Evolutionary conservation across 768 basidiomycete species (phyloP).

Genomic region (Hygrocybe coccinea): DNA sequence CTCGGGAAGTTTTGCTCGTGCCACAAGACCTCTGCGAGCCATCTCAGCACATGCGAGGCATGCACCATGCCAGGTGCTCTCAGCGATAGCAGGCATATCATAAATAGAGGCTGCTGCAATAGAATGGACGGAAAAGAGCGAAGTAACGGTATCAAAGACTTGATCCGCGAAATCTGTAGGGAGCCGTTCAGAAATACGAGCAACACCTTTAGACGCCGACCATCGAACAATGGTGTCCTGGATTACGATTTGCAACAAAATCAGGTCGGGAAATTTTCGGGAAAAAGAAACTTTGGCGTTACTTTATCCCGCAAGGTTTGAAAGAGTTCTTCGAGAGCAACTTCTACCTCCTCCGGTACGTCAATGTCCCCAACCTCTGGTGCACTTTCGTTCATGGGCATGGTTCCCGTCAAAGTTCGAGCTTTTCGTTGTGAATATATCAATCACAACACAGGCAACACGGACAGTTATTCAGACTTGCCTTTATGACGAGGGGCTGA

Average conservation of each 20-base stretch:
- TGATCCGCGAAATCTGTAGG: slow-evolving; percentile 71
- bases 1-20: slow-evolving; percentile 49
- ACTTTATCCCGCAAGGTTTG: slow-evolving; percentile 78
- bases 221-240: slow-evolving; percentile 95
- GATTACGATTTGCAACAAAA: slow-evolving; percentile 4
- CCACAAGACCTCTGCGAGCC: slow-evolving; percentile 74
- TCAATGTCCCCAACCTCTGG: slow-evolving; percentile 42
- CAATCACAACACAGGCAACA: not conserved
- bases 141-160: slow-evolving; percentile 74
- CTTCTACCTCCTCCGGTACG: slow-evolving; percentile 75
- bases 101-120: slow-evolving; percentile 58
- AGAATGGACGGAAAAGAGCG: slow-evolving; percentile 73
- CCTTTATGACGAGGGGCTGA: slow-evolving; percentile 39
- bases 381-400: not conserved
- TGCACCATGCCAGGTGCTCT: slow-evolving; percentile 92
- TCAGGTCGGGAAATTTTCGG: slow-evolving; percentile 1
- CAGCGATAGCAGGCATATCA: slow-evolving; percentile 72
- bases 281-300: slow-evolving; percentile 6
- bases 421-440: slow-evolving; percentile 19
- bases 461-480: slow-evolving; percentile 18
- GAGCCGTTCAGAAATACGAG: slow-evolving; percentile 76
- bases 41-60: slow-evolving; percentile 91
- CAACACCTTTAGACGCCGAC: slow-evolving; percentile 89
- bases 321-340: slow-evolving; percentile 67
- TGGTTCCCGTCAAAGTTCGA: slow-evolving; percentile 27